Base-by-base conservation (phyloP, 306 rosid species). In the Elaeagnus macrophylla region DNA sequence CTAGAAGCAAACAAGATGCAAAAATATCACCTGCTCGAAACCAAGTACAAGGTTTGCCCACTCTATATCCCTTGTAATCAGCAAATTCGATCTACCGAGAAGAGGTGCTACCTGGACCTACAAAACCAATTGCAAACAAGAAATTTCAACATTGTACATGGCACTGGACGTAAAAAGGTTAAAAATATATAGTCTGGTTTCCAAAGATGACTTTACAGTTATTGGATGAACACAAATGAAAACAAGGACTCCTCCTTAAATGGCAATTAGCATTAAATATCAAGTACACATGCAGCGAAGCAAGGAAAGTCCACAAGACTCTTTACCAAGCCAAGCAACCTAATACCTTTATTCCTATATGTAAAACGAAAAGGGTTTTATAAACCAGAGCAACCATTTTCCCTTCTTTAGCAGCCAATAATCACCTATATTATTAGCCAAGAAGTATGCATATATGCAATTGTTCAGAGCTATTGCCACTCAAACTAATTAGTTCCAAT, bases 21-120 rank as follows among this genome's bases (percentile, higher is more conserved):
- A 54, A 65, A 70, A 49, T 52, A 55, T 54, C 61, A 90, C 96
- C 93, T 91, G 94, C 74, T 91, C 97, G 69, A 86, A 90, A 53
- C 97, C 97, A 63, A 86, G 51, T 2, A 80, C 79, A 70, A 91
- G 94, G 80, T 91, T 91, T 49, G 94, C 97, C 97, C 97, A 91
- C 77, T 91, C 97, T 15, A 86, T 80, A 72, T 84, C 86, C 78
- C 94, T 81, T 52, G 94, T 82, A 68, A 91, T 78, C 50, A 91
- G 83, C 80, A 91, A 69, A 77, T 84, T 91, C 74, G 97, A 91
- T 74, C 97, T 78, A 39, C 95, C 95, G 77, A 86, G 94, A 65
- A 91, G 86, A 53, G 91, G 94, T 35, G 85, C 85, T 53, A 91
- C 82, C 77, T 57, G 66, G 75, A 68, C 86, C 97, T 91, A 65